Conservation (phyloP, 768 basidiomycete genomes). For the Leccinum uliginosum region DNA sequence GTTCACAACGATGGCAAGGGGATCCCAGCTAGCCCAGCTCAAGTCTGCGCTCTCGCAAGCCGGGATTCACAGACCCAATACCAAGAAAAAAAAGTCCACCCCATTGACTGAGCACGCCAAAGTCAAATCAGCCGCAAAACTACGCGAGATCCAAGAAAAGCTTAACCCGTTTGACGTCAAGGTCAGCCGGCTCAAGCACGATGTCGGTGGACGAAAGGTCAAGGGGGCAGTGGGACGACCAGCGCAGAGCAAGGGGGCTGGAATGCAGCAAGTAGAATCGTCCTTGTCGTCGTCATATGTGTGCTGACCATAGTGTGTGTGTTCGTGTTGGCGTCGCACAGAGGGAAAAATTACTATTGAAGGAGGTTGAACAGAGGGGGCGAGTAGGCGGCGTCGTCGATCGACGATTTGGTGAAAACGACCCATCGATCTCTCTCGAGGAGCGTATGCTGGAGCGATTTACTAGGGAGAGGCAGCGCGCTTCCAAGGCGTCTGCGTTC, state of each 20-base stretch:
- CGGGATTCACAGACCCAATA: constrained; percentile 62
- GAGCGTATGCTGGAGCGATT: constrained; percentile 97
- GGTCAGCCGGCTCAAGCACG: constrained; percentile 88
- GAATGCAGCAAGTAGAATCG: constrained; percentile 74
- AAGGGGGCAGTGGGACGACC: constrained; percentile 83
- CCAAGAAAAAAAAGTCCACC: constrained; percentile 65
- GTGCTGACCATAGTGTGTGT: constrained; percentile 2
- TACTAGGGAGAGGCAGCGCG: constrained; percentile 80
- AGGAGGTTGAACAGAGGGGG: constrained; percentile 78
- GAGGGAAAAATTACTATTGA: constrained; percentile 85
- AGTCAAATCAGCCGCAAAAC: constrained; percentile 72
- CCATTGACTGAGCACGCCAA: constrained; percentile 68
- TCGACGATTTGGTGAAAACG: constrained; percentile 93
- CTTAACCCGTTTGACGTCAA: constrained; percentile 95
- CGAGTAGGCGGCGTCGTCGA: constrained; percentile 89
- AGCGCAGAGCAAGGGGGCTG: constrained; percentile 84
- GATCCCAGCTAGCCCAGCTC: constrained; percentile 88
- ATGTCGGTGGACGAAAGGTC: constrained; percentile 83
- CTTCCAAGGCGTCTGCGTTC: constrained; percentile 73
- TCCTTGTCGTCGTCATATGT: neutral
- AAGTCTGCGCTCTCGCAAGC: constrained; percentile 79
- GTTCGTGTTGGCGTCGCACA: constrained; percentile 25
- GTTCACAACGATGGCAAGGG: constrained; percentile 43
- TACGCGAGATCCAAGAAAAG: constrained; percentile 78
- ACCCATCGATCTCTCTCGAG: constrained; percentile 88